These are phyloP conservation scores for Fusarium penzigii DNA, from an alignment of 2,329 filamentous ascomycete species.

Conservation along the genomic window DNA sequence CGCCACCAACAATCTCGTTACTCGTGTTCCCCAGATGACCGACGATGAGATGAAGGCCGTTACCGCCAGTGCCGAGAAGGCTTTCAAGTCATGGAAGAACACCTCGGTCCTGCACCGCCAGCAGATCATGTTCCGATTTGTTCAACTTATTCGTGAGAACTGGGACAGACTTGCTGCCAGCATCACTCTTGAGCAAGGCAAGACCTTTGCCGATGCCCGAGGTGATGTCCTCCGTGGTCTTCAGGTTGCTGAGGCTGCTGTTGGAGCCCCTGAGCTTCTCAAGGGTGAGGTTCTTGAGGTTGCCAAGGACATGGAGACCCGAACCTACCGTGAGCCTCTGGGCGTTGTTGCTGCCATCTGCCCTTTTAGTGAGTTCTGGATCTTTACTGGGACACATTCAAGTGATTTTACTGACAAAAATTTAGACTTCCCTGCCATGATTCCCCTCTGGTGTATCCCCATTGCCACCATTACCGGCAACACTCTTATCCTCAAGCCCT, in stretches of 20 bases:
- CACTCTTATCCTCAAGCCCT: constrained; percentile 82
- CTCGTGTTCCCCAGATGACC: constrained; percentile 79
- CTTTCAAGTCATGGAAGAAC: constrained; percentile 72
- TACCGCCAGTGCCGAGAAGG: constrained; percentile 73
- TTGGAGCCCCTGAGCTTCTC: constrained; percentile 77
- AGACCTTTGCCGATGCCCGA: constrained; percentile 81
- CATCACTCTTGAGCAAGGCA: constrained; percentile 86
- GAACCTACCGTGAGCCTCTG: constrained; percentile 78
- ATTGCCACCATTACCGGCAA: constrained; percentile 84
- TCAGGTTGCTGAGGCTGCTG: constrained; percentile 82
- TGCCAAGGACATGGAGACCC: constrained; percentile 86
- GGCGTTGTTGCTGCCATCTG: constrained; percentile 83
- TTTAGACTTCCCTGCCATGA: constrained; percentile 86
- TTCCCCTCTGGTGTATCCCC: constrained; percentile 87
- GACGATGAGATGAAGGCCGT: constrained; percentile 74
- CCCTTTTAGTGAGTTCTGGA: constrained; percentile 70
- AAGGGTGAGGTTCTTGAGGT: constrained; percentile 85
- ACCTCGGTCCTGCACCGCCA: constrained; percentile 74
- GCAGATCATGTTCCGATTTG: constrained; percentile 87
- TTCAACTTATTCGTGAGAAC: constrained; percentile 76
- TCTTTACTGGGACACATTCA: neutral
- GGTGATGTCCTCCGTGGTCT: constrained; percentile 81
- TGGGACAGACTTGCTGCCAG: constrained; percentile 83
- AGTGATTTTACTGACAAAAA: constrained; percentile 7
- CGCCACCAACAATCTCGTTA: constrained; percentile 83